Evolutionary conservation across 768 basidiomycete species (phyloP), one percentile per base, ranked within the genome.

Genomic region (Cubamyces sp.): DNA sequence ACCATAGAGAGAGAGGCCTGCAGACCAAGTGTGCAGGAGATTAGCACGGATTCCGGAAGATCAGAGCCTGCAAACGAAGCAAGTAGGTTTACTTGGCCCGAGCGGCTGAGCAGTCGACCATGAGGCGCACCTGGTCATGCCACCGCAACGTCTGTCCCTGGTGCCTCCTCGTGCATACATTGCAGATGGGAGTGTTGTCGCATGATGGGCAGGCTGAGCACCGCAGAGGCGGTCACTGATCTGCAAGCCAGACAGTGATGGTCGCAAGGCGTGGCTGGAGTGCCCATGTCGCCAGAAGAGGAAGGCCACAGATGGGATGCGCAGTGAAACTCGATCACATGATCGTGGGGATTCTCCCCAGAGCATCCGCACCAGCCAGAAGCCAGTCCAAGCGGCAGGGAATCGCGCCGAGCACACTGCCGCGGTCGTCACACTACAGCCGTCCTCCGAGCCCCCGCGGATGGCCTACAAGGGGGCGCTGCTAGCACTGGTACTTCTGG

Each of bases 241-340:
- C 48, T 16, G 26, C 9, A 14, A 26, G 21, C 23, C 28, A 30
- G 47, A 25, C 9, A 16, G 14, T 49, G 48, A 49, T 49, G 48
- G 25, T 49, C 25, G 48, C 25, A 49, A 16, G 9, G 3, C 5
- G 18, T 49, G 23, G 48, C 48, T 28, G 26, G 48, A 49, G 15
- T 30, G 2, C 48, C 21, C 3, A 5, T 26, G 14, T 28, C 14
- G 25, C 48, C 48, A 5, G n/a, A 49, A 16, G 26, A 26, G 48
- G 48, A 49, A 28, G 3, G 42, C 15, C 18, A 18, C 47, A 26
- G 28, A 30, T n/a, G n/a, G 11, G 34, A 26, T 14, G 48, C 26
- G 25, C 15, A 4, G 14, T 26, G 48, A 12, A 46, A 49, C 48
- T 49, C 48, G 48, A 49, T 49, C 48, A 49, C 48, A 49, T 49